Percentiles rank a stretch among this genome's conserved stretches.
phyloP scores from a whole-genome alignment of 345 rosid genomes.

The Combretum micranthum region DNA sequence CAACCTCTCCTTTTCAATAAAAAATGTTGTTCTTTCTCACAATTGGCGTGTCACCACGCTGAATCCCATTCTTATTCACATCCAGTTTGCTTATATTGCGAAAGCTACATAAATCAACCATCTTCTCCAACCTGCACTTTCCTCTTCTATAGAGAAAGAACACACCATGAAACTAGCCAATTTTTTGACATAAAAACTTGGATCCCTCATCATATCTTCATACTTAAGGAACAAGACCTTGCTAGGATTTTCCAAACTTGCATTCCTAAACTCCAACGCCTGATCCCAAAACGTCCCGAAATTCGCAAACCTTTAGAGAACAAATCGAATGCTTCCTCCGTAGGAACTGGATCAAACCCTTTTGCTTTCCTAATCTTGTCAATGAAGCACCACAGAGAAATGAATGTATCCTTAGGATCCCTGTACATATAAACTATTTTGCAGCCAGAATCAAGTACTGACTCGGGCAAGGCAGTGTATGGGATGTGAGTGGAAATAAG shows the following conservation, averaged over 20 bases:
- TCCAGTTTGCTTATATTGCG: constrained; percentile 6
- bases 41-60: not conserved
- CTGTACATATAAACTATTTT: constrained; percentile 1
- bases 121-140: not conserved
- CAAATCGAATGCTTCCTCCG: not conserved
- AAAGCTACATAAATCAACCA: constrained; percentile 4
- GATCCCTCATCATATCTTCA: constrained; percentile 3
- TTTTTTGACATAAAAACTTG: constrained; percentile 1
- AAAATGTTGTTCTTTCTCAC: not conserved
- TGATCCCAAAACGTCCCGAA: constrained; percentile 3
- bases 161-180: constrained; percentile 6
- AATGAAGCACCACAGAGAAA: constrained; percentile 2
- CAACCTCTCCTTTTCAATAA: constrained; percentile 5
- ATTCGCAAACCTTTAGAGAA: not conserved
- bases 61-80: constrained; percentile 4
- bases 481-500: not conserved
- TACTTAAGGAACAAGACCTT: constrained; percentile 5
- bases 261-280: not conserved
- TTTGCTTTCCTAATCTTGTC: not conserved
- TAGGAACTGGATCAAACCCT: not conserved
- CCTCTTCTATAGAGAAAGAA: not conserved
- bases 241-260: not conserved
- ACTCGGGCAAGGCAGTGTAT: constrained; percentile 1
- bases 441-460: not conserved
- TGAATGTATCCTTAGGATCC: not conserved